Base-by-base conservation (phyloP, 805 yeast genomes). In the Saccharomycopsis microspora region DNA sequence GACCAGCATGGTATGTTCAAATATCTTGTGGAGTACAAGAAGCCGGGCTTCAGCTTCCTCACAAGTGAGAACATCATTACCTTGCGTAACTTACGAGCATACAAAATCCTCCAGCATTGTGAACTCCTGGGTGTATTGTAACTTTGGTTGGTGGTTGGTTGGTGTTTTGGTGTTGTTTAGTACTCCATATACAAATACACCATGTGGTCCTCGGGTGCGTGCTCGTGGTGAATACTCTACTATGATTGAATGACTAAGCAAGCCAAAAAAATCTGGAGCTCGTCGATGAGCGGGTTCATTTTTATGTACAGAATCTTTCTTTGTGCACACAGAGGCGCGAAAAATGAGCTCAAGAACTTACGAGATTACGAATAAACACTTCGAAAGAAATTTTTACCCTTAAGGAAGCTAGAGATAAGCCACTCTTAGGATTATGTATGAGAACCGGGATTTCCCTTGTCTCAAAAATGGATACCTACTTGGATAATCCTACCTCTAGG, bases 1-100 rank as follows among this genome's bases (percentile, higher is more conserved):
- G 97, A 90, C 64, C 96, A 88, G 59, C 96, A 93, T 64, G 99
- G 99, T 49, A 84, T 93, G 75, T 93, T 88, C 68, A 85, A 96
- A 2, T 88, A 85, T 62, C 72, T 73, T 52, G 71, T 84, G 42
- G 82, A 84, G 57, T 89, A 89, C 69, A 75, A 75, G 62, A 79
- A 95, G 60, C 69, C 76, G 9, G 97, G 97, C 4, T 71, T 72
- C 57, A 71, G 85, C 29, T 88, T 71, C 63, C 61, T 90, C 46
- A 70, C 70, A 31, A 85, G 82, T 57, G 72, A 75, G 52, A 72
- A 73, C 47, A 79, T 83, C 19, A 86, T 87, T 46, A 80, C 97
- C 2, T 80, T 93, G 42, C 80, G 97, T 64, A 97, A 93, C 64
- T 74, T 85, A 93, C 62, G 98, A 94, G 68, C 93, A 80, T 69